These are phyloP conservation scores for Fusarium acutatum DNA, from an alignment of 2,329 filamentous ascomycete species.

Conservation along the genomic window DNA sequence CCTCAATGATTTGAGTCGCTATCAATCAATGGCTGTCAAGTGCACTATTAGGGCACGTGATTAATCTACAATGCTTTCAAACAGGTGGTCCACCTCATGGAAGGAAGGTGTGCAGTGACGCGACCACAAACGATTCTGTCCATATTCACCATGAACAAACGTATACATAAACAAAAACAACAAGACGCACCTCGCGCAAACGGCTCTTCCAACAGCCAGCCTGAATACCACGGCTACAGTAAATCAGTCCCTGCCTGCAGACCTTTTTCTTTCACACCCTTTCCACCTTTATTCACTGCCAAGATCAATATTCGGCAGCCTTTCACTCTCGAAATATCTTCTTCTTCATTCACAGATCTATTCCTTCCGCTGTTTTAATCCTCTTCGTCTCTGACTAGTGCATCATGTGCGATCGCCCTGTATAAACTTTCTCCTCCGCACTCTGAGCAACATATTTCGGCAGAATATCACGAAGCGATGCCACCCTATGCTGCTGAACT, in stretches of 20 bases:
- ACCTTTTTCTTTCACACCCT: not conserved
- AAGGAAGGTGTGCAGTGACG: conserved; percentile 1
- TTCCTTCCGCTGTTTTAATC: not conserved
- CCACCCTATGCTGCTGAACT: conserved; percentile 44
- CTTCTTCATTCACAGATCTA: not conserved
- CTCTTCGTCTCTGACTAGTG: not conserved
- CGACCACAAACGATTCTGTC: not conserved
- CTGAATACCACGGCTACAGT: not conserved
- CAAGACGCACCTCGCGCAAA: not conserved
- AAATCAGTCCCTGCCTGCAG: not conserved
- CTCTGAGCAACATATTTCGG: not conserved
- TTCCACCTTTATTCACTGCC: not conserved
- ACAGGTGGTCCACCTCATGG: not conserved
- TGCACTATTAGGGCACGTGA: not conserved
- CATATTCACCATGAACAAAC: conserved; percentile 1
- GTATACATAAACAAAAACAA: not conserved
- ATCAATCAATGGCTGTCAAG: not conserved
- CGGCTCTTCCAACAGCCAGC: not conserved
- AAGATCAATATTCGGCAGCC: not conserved
- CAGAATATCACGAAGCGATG: conserved; percentile 35
- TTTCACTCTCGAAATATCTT: not conserved
- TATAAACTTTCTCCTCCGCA: not conserved
- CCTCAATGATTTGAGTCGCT: not conserved
- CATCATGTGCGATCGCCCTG: not conserved
- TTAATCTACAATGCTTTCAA: not conserved